phyloP scores from a whole-genome alignment of 2,329 filamentous ascomycete genomes.

The Cladorrhinum sp. region DNA sequence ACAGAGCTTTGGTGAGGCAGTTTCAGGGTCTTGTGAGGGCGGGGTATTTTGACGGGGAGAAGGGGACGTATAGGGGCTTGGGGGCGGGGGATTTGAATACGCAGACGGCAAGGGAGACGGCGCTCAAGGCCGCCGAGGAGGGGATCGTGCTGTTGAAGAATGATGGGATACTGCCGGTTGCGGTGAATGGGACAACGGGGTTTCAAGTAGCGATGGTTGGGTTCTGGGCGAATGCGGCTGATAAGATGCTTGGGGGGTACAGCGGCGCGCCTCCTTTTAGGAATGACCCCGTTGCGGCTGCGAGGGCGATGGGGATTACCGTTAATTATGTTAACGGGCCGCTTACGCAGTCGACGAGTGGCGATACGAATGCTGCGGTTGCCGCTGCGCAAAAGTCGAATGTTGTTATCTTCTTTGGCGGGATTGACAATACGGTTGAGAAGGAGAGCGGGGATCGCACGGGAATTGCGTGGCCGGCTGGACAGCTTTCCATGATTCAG shows the following conservation, averaged over 20 bases:
- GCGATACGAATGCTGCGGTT: constrained; percentile 21
- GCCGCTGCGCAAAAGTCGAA: constrained; percentile 33
- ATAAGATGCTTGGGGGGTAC: constrained; percentile 59
- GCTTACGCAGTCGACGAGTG: constrained; percentile 22
- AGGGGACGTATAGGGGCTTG: constrained; percentile 49
- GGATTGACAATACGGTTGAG: constrained; percentile 52
- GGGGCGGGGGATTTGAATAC: constrained; percentile 55
- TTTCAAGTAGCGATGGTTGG: constrained; percentile 55
- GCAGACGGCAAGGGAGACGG: constrained; percentile 51
- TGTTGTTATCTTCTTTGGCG: constrained; percentile 52
- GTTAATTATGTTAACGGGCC: constrained; percentile 43
- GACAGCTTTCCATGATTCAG: constrained; percentile 50
- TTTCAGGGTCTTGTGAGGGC: constrained; percentile 53
- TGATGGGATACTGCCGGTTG: constrained; percentile 47
- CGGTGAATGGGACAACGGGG: constrained; percentile 37
- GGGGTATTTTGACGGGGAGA: constrained; percentile 54
- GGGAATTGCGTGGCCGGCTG: constrained; percentile 48
- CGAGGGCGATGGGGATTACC: constrained; percentile 43
- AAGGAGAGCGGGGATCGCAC: constrained; percentile 51
- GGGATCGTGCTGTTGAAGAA: constrained; percentile 54
- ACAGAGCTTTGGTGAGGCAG: constrained; percentile 48
- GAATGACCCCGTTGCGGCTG: constrained; percentile 51
- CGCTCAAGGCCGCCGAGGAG: constrained; percentile 51
- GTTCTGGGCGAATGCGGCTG: constrained; percentile 55
- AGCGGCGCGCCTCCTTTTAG: constrained; percentile 54